These are phyloP conservation scores for Alternaria brassicae DNA, from an alignment of 2,329 filamentous ascomycete species.

Conservation along the genomic window DNA sequence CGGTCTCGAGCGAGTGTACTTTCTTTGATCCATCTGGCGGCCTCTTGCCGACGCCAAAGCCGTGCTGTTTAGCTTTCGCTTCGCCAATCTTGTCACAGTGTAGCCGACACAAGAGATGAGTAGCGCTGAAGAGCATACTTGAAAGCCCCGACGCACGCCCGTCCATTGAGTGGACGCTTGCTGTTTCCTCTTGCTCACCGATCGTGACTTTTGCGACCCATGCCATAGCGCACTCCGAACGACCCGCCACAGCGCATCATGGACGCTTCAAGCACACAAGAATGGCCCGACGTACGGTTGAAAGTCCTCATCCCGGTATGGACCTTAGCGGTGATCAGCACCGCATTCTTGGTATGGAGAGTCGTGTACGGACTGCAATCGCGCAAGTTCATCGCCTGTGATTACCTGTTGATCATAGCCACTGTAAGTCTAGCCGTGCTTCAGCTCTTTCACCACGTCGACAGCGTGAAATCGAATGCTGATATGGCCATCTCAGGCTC, in stretches of 20 bases:
- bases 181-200: constrained; percentile 3
- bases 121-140: constrained; percentile 1
- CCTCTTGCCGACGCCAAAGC: not conserved
- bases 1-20: constrained; percentile 4
- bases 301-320: constrained; percentile 30
- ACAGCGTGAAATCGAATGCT: constrained; percentile 1
- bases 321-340: constrained; percentile 29
- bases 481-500: constrained; percentile 15
- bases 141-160: constrained; percentile 7
- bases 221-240: not conserved
- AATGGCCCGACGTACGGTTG: constrained; percentile 34
- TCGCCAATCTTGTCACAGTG: constrained; percentile 1
- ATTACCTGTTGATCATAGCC: constrained; percentile 39
- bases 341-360: constrained; percentile 35
- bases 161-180: not conserved
- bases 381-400: constrained; percentile 33
- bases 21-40: constrained; percentile 14
- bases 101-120: constrained; percentile 7
- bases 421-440: constrained; percentile 23
- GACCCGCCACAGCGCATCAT: constrained; percentile 12
- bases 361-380: constrained; percentile 28
- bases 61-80: constrained; percentile 8
- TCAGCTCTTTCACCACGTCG: not conserved
- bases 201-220: not conserved
- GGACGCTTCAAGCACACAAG: constrained; percentile 20